Percentiles rank a stretch among this genome's conserved stretches.
Evolutionary conservation across 768 basidiomycete genomes (phyloP).

Genomic region (Termitomyces sp.): DNA sequence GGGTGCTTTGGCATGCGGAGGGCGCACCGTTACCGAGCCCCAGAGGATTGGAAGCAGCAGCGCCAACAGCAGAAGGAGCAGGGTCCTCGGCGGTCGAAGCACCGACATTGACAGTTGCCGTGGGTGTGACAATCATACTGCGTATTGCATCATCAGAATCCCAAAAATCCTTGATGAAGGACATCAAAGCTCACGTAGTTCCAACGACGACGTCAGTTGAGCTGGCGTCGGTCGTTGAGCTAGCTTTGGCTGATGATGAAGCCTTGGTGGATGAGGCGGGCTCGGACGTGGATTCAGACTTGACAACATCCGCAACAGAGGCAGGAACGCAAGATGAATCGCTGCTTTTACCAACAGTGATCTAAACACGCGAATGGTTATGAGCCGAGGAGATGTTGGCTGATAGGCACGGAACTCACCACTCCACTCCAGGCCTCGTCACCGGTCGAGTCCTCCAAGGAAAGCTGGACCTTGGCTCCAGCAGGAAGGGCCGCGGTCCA

Average conservation of each 20-base stretch:
- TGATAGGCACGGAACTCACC: slow-evolving; percentile 33
- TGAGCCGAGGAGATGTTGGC: slow-evolving; percentile 5
- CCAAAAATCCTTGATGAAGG: neutral
- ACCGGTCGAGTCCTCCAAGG: slow-evolving; percentile 44
- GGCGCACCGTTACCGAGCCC: slow-evolving; percentile 25
- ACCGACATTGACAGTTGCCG: slow-evolving; percentile 11
- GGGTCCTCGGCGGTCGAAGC: slow-evolving; percentile 3
- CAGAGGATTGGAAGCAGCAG: slow-evolving; percentile 34
- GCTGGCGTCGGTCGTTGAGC: neutral
- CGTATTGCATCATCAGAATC: neutral
- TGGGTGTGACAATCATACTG: slow-evolving; percentile 20
- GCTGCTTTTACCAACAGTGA: slow-evolving; percentile 32
- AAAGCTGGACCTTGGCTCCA: slow-evolving; percentile 46
- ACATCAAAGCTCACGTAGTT: slow-evolving; percentile 14
- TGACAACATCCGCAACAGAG: slow-evolving; percentile 3
- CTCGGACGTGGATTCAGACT: slow-evolving; percentile 12
- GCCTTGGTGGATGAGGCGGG: slow-evolving; percentile 13
- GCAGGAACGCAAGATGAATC: slow-evolving; percentile 33
- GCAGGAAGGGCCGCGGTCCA: slow-evolving; percentile 45
- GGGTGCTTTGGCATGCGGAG: slow-evolving; percentile 32
- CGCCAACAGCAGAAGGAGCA: slow-evolving; percentile 27
- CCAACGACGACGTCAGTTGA: slow-evolving; percentile 8
- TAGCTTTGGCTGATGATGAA: slow-evolving; percentile 6
- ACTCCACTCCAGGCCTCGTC: slow-evolving; percentile 64
- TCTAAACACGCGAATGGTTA: slow-evolving; percentile 22